phyloP scores from a whole-genome alignment of 768 basidiomycete genomes.

The Tulasnella sp. region DNA sequence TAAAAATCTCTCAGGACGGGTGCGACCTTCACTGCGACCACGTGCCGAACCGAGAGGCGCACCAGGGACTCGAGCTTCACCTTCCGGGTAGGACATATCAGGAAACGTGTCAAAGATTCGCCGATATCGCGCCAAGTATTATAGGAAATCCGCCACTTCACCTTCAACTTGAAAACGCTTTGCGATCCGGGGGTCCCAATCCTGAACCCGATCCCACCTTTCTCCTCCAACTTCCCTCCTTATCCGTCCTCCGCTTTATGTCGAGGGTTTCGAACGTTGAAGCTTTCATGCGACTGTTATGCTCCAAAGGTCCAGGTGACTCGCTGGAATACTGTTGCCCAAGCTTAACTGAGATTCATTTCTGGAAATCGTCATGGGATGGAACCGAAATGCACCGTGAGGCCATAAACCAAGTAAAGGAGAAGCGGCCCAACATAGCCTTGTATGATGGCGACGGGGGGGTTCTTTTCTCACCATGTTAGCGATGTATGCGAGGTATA shows the following conservation, averaged over 20 bases:
- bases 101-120: background rate
- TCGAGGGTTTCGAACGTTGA: too few relatives aligned
- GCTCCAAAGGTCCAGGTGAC: background rate
- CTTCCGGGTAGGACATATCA: background rate
- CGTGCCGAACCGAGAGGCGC: background rate
- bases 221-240: too few relatives aligned
- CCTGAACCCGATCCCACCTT: too few relatives aligned
- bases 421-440: background rate
- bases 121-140: background rate
- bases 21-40: background rate
- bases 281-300: too few relatives aligned
- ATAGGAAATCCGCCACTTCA: background rate
- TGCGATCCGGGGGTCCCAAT: too few relatives aligned
- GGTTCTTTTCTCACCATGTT: too few relatives aligned
- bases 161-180: background rate
- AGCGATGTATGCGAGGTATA: too few relatives aligned
- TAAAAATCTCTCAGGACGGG: background rate
- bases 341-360: background rate
- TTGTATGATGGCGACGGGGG: background rate
- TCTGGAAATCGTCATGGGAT: background rate
- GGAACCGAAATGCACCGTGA: background rate
- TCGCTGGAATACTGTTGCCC: background rate
- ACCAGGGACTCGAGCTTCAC: background rate
- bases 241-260: too few relatives aligned
- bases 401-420: background rate